These are phyloP conservation scores for Crucihimalaya himalaica DNA, from an alignment of 345 rosid genomes.

Conservation along the genomic window DNA sequence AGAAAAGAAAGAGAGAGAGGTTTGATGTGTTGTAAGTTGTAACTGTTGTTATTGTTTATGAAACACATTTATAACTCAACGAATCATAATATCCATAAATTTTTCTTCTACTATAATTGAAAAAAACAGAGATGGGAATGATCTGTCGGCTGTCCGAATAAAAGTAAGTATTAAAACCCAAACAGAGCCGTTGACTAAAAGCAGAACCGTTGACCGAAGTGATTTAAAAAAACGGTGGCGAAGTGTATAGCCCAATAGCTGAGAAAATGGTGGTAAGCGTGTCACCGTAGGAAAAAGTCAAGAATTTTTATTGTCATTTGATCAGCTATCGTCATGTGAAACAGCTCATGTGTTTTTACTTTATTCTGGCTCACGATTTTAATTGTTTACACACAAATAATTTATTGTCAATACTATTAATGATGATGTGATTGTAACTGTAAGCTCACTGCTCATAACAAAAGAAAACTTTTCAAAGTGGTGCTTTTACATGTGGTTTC, in stretches of 20 bases:
- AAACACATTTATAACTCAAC: too few relatives aligned
- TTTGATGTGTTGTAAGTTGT: neutral
- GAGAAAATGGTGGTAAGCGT: conserved; percentile 16
- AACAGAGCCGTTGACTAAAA: conserved; percentile 15
- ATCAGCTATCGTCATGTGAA: neutral
- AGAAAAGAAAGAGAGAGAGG: too few relatives aligned
- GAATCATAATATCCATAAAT: neutral
- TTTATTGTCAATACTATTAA: neutral
- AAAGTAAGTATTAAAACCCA: neutral
- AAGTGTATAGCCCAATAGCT: conserved; percentile 17
- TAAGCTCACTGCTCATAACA: neutral
- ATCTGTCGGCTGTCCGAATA: conserved; percentile 32
- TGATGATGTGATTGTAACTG: conserved; percentile 11
- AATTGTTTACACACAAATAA: neutral
- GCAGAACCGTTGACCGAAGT: neutral
- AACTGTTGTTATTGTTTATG: conserved; percentile 8
- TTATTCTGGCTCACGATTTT: neutral
- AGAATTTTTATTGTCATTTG: neutral
- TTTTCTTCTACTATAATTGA: neutral
- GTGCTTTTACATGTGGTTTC: too few relatives aligned
- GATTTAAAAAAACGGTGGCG: neutral
- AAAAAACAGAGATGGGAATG: neutral
- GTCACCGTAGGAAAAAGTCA: neutral
- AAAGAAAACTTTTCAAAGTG: too few relatives aligned
- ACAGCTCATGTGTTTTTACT: neutral